These are phyloP conservation scores for Tylopilus sp. DNA, from an alignment of 768 basidiomycete genomes.

Conservation along the genomic window DNA sequence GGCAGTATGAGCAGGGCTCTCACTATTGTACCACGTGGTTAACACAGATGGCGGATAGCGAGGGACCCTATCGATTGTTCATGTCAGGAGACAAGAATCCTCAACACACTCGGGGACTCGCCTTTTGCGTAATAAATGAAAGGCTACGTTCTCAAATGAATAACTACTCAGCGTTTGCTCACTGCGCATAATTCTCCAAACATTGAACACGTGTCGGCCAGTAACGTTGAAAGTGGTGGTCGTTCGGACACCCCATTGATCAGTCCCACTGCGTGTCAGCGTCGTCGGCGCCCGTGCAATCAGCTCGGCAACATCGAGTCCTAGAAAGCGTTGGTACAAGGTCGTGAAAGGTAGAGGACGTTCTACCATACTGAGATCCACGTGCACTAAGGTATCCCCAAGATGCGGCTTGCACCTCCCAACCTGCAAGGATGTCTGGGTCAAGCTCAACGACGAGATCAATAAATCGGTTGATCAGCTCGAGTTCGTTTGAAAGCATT, in stretches of 20 bases:
- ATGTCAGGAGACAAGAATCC: neutral
- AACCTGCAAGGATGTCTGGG: conserved; percentile 89
- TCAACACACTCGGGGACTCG: conserved; percentile 29
- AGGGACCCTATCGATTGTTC: conserved; percentile 55
- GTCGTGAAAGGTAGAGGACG: neutral
- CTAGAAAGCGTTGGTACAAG: conserved; percentile 37
- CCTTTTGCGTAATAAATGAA: conserved; percentile 77
- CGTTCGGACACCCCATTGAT: conserved; percentile 71
- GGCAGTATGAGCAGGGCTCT: conserved; percentile 49
- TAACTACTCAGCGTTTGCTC: conserved; percentile 78
- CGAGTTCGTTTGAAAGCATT: conserved; percentile 64
- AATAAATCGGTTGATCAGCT: conserved; percentile 71
- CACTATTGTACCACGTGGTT: conserved; percentile 64
- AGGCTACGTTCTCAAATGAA: conserved; percentile 86
- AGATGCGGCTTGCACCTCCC: conserved; percentile 84
- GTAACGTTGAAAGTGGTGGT: conserved; percentile 79
- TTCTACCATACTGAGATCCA: conserved; percentile 53
- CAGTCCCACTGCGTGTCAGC: conserved; percentile 32
- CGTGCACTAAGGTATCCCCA: conserved; percentile 89
- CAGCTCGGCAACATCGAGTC: conserved; percentile 65
- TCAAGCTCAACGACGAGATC: conserved; percentile 76
- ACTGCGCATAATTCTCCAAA: conserved; percentile 89
- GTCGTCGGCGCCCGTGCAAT: conserved; percentile 70
- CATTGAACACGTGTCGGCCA: conserved; percentile 88
- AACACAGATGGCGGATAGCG: conserved; percentile 61